phyloP scores from a whole-genome alignment of 2,329 filamentous ascomycete species.

The Cercospora nicotianae region DNA sequence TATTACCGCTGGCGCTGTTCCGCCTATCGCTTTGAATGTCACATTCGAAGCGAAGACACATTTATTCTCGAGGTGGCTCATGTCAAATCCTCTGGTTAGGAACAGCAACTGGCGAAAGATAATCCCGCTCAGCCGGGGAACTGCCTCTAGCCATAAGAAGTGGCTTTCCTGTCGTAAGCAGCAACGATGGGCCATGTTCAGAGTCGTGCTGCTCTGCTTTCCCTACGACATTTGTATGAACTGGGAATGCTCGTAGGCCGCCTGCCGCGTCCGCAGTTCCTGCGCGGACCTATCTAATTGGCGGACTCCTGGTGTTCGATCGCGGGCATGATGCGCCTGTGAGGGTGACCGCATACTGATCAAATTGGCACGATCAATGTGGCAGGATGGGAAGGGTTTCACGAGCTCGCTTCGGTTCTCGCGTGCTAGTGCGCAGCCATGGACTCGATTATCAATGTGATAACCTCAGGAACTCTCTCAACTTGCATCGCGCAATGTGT shows the following conservation, averaged over 20 bases:
- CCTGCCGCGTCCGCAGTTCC: too few relatives aligned
- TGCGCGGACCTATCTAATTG: too few relatives aligned
- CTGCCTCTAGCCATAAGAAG: too few relatives aligned
- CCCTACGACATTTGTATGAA: too few relatives aligned
- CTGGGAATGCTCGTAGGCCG: too few relatives aligned
- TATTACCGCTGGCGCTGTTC: too few relatives aligned
- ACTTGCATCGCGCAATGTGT: background rate
- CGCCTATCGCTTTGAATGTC: background rate
- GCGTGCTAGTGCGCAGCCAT: background rate
- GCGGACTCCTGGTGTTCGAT: background rate
- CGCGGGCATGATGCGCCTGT: background rate
- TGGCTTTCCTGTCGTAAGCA: too few relatives aligned
- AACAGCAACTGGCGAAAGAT: background rate
- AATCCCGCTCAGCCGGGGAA: too few relatives aligned
- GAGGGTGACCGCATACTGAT: background rate
- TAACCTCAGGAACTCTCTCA: background rate
- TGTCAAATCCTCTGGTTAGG: background rate
- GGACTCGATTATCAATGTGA: background rate
- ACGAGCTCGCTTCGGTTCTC: background rate
- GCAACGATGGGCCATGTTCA: too few relatives aligned
- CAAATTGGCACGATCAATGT: background rate
- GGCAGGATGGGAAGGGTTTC: background rate
- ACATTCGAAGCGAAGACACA: background rate
- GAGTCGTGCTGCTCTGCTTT: too few relatives aligned
- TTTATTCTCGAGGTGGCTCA: background rate